Evolutionary conservation across 441 rosid species (phyloP), one percentile per base, ranked within the genome.

Genomic region (Brassica balearica): DNA sequence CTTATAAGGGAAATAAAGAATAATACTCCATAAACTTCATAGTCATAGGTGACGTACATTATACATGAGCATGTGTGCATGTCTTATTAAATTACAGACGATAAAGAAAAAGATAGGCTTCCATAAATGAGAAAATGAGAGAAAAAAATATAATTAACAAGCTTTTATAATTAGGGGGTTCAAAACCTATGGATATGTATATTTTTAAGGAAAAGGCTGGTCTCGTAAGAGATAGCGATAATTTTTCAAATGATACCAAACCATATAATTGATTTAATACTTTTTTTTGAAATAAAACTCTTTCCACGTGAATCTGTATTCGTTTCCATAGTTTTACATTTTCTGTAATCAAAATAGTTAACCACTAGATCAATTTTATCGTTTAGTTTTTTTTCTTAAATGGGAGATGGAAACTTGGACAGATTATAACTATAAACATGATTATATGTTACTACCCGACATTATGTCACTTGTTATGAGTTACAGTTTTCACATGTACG

Each of bases 11-110:
- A 4, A 53, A 22, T 8, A 69, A 48, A 6, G 11, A 36, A 19
- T 65, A 75, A 15, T 53, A 53, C 20, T 53, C 59, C 22, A 53
- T 11, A 22, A 32, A 48, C 12, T 61, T 71, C 76, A n/a, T n/a
- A n/a, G 76, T 77, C 81, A 77, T 17, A 19, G 53, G 38, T 71
- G 76, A 77, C 72, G 63, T 20, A 1, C 29, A 27, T 59, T 43
- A 65, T 56, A 58, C 53, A 27, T n/a, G 67, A 27, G 8, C 19
- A 77, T 71, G 22, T 51, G 80, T 71, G 71, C 46, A 62, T 53
- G 70, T 36, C 2, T 76, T 61, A 36, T 59, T n/a, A 68, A 3
- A 60, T 19, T 32, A n/a, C 63, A 32, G 41, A 3, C 29, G 27
- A 14, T 7, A 4, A 20, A 1, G 25, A n/a, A 8, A 55, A 22